Conservation (phyloP, 441 rosid species). For the Syzygium malaccense region DNA sequence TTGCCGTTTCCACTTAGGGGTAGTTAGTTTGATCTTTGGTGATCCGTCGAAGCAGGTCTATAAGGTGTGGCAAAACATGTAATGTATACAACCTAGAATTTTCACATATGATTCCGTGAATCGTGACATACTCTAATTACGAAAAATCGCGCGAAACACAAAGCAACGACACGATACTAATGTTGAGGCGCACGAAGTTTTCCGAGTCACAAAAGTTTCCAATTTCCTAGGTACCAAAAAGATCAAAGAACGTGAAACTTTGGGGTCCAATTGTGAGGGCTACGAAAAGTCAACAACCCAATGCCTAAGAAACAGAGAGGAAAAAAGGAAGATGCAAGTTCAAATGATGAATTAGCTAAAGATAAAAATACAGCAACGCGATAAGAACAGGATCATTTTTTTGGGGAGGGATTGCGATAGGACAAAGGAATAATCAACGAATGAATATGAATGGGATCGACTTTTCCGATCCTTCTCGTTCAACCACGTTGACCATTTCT, state of each 20-base stretch:
- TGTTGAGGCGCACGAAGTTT: background rate
- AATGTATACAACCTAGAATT: background rate
- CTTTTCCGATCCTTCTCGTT: background rate
- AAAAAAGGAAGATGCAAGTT: background rate
- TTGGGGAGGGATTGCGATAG: background rate
- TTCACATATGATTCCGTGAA: background rate
- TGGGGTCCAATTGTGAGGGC: background rate
- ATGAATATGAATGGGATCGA: background rate
- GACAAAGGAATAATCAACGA: background rate
- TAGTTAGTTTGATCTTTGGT: background rate
- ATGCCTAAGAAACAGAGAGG: background rate
- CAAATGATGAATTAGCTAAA: background rate
- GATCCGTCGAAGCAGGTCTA: background rate
- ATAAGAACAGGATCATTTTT: background rate
- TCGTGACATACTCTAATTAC: background rate
- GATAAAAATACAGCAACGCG: background rate
- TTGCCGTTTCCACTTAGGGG: background rate
- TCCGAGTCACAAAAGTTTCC: background rate
- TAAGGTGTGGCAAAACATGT: background rate
- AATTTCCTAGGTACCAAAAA: background rate
- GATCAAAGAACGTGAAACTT: background rate
- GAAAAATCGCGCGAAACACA: background rate
- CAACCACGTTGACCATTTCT: background rate
- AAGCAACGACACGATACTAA: background rate
- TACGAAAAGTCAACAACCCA: background rate